Base-by-base conservation (phyloP, 2,329 filamentous ascomycete genomes). In the Chaetomium globosum region DNA sequence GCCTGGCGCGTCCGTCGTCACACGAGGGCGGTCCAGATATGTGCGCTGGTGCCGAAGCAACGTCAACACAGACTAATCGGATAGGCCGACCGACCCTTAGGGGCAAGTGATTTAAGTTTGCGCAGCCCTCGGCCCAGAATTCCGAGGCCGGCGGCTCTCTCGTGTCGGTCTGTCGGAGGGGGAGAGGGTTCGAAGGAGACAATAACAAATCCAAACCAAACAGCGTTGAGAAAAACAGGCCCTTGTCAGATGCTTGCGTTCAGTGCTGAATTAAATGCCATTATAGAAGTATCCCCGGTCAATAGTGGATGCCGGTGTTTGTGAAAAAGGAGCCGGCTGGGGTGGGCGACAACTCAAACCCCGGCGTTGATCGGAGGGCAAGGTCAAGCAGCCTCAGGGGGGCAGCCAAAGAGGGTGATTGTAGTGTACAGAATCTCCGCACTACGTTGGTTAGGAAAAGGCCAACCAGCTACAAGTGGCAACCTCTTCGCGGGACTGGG, bases 391-490 rank as follows among this genome's bases (percentile, higher is more conserved):
- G 33, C 4, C 39, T 59, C 30, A 49, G 43, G 64, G 65, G 54
- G 33, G 33, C 9, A 36, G 8, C 8, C 51, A 36, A 61, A 61
- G 33, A 58, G 57, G 48, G 56, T 55, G 61, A 43, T 26, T 58
- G 39, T 63, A 46, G 59, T 19, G 51, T 33, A 43, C 51, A 21
- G 48, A 56, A 59, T 70, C 64, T 68, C 69, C 65, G 67, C 65
- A 65, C 59, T 54, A 55, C 36, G 64, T 59, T 30, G 59, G 59
- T 8, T 8, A 52, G 64, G 39, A 61, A 55, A 31, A 55, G 61
- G 51, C 63, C 57, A 61, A 63, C 53, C 60, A 66, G 64, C 56
- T 66, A 62, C 68, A 65, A 58, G 65, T 65, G 70, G 69, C 66
- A 68, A 72, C 64, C 59, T 63, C 48, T 59, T 68, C 58, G 62